Evolutionary conservation across 495 filamentous ascomycete species (phyloP).

Genomic region (Cetradonia linearis): DNA sequence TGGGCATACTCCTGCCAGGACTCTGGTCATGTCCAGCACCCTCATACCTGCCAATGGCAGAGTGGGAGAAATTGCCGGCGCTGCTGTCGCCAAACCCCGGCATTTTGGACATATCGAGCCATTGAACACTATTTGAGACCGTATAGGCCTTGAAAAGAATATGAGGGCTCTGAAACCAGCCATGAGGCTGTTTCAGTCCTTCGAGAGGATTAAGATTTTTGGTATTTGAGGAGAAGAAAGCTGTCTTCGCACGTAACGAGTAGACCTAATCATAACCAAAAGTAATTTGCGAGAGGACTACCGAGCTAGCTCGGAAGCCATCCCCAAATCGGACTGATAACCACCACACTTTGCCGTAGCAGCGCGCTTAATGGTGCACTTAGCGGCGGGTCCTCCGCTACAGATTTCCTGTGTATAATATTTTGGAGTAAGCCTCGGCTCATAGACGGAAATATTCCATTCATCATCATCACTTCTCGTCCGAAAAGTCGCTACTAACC

Average conservation of each 20-base stretch:
- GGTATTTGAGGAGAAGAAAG: no score
- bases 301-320: no score
- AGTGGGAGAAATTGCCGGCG: slow-evolving; percentile 22
- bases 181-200: slow-evolving; percentile 8
- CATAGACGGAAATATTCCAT: slow-evolving; percentile 2
- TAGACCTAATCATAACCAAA: not conserved
- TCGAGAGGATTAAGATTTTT: no score
- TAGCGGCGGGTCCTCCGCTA: no score
- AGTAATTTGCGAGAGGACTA: no score
- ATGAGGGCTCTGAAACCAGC: not conserved
- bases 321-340: no score
- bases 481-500: not conserved
- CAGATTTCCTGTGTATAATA: no score
- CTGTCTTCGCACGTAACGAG: not conserved
- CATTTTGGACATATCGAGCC: slow-evolving; percentile 8
- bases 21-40: slow-evolving; percentile 93
- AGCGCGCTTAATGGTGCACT: no score
- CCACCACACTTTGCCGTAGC: no score
- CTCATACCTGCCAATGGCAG: slow-evolving; percentile 73
- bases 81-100: slow-evolving; percentile 20
- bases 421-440: no score
- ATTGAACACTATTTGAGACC: slow-evolving; percentile 1
- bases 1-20: slow-evolving; percentile 76
- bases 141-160: not conserved
- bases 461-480: slow-evolving; percentile 5